Percentiles rank a stretch among this genome's conserved stretches.
Conservation (phyloP, 768 basidiomycete genomes). For the Lactarius trivialis region DNA sequence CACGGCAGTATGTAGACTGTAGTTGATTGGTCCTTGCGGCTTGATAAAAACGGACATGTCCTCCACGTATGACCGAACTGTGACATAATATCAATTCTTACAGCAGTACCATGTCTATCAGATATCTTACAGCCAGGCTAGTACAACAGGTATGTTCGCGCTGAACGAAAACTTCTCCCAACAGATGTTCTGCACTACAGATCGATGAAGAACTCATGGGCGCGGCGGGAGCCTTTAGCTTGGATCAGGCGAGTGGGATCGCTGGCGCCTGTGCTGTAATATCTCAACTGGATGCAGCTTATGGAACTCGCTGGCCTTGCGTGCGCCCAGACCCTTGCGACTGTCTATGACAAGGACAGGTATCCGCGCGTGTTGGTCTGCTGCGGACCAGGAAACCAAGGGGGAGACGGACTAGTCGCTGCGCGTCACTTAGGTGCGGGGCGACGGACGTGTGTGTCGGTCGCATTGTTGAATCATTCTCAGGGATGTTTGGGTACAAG, state of each 20-base stretch:
- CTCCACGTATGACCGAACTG: background rate
- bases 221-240: conserved; percentile 79
- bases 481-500: conserved; percentile 88
- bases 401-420: conserved; percentile 94
- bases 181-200: conserved; percentile 35
- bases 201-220: conserved; percentile 96
- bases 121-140: conserved; percentile 31
- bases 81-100: conserved; percentile 5
- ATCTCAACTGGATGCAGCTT: conserved; percentile 42
- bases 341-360: conserved; percentile 60
- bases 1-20: background rate
- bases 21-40: background rate
- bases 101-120: conserved; percentile 29
- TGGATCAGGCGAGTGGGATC: conserved; percentile 66
- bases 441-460: background rate
- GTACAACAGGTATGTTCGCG: conserved; percentile 54
- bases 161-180: background rate
- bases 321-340: conserved; percentile 82
- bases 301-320: conserved; percentile 97
- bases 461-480: background rate
- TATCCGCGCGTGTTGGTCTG: conserved; percentile 84
- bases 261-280: background rate
- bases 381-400: conserved; percentile 97
- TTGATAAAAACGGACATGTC: background rate
- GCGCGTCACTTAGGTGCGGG: conserved; percentile 82